Base-by-base conservation (phyloP, 805 yeast species). In the Ogataea kodamae region DNA sequence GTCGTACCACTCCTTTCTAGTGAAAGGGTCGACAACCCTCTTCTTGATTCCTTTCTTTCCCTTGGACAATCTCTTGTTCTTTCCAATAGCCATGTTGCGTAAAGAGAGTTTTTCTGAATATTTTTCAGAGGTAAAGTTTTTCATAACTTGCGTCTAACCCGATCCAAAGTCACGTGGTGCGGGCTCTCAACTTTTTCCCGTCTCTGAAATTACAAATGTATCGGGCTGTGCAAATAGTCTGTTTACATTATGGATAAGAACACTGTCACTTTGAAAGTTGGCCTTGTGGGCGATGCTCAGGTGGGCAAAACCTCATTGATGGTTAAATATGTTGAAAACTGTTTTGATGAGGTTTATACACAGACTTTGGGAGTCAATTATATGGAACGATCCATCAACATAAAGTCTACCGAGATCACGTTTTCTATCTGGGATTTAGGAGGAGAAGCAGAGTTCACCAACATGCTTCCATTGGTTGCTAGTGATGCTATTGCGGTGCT, bases 11-110 rank as follows among this genome's bases (percentile, higher is more conserved):
- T 89, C 97, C 76, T 90, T 90, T 74, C 89, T 88, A 81, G 96
- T 78, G 92, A 90, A 90, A 67, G 97, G 97, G 79, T 90, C 98
- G 57, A 88, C 95, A 67, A 85, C 92, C 82, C 82, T 90, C 95
- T 90, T 92, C 95, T 90, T 90, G 71, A 87, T 75, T 65, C 97
- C 97, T 75, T 90, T 90, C 87, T 83, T 82, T 65, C 92, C 90
- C 67, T 74, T 74, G 67, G 81, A 76, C 62, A 83, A 77, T 77
- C 90, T 84, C 77, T 80, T 80, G 70, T 70, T 70, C 64, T 70
- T 70, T 61, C 76, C 76, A 60, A 72, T 74, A 68, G 77, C 78
- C 78, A 72, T 72, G 61, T 53, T 70, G 62, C 32, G 28, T 33
- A 33, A 33, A 33, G 37, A 33, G 37, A 28, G 28, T 33, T 33